These are phyloP conservation scores for Yamadazyma atlantica DNA, from an alignment of 1,139 yeast species.

Conservation along the genomic window DNA sequence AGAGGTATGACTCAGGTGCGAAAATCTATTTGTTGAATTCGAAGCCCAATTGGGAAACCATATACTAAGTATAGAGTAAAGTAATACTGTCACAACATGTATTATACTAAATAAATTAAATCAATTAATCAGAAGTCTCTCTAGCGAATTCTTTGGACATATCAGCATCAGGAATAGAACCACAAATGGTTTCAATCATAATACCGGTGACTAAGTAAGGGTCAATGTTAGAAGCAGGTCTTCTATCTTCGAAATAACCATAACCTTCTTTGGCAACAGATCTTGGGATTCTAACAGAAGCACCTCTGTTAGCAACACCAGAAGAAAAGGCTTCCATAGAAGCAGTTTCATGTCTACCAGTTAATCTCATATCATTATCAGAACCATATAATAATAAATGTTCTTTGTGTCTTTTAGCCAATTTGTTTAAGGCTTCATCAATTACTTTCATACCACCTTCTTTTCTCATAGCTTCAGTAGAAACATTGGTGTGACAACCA, in stretches of 20 bases:
- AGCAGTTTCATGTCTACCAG: conserved; percentile 99
- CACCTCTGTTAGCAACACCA: conserved; percentile 99
- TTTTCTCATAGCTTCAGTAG: conserved; percentile 85
- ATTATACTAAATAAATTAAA: neutral
- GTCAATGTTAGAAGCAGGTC: conserved; percentile 99
- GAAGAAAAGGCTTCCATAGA: conserved; percentile 85
- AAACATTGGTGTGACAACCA: conserved; percentile 98
- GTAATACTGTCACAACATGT: conserved; percentile 1
- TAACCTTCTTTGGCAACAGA: conserved; percentile 96
- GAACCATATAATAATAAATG: conserved; percentile 94
- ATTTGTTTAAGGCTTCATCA: conserved; percentile 88
- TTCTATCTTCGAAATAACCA: conserved; percentile 99
- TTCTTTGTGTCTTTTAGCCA: conserved; percentile 94
- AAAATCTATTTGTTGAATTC: neutral
- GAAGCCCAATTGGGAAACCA: neutral
- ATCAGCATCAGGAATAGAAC: conserved; percentile 93
- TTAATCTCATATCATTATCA: conserved; percentile 91
- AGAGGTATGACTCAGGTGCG: neutral
- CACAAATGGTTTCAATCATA: conserved; percentile 95
- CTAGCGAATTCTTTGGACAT: conserved; percentile 86
- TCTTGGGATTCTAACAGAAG: conserved; percentile 97
- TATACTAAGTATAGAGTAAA: no score
- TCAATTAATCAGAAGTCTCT: conserved; percentile 47
- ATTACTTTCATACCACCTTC: conserved; percentile 96
- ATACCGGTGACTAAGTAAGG: conserved; percentile 98